A percentile compares a stretch with the other conserved stretches of the same genome.
Evolutionary conservation across 306 rosid genomes (phyloP).

Genomic region (Hylodesmum podocarpum): DNA sequence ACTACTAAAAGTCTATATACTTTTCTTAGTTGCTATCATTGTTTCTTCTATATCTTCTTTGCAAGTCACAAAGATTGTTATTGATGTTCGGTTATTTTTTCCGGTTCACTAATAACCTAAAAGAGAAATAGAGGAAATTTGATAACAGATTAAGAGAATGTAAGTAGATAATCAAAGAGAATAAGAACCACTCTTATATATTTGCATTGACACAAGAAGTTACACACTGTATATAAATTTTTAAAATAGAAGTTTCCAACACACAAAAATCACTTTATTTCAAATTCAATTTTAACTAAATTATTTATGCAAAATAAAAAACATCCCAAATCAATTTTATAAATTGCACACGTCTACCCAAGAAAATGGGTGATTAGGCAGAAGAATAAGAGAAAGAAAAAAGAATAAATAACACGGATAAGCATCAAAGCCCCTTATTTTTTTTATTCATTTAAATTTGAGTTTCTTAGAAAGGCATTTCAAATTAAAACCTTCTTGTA

Average conservation of each 20-base stretch:
- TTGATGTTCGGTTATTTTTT: conserved; percentile 51
- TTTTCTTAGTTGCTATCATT: conserved; percentile 62
- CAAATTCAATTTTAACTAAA: background rate
- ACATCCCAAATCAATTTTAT: too few relatives aligned
- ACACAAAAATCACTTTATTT: background rate
- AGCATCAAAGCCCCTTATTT: too few relatives aligned
- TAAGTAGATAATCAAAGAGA: background rate
- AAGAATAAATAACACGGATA: too few relatives aligned
- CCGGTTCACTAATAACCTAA: conserved; percentile 53
- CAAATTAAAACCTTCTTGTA: too few relatives aligned
- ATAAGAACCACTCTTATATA: background rate
- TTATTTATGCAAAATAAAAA: background rate
- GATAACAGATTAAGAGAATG: background rate
- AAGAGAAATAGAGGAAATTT: background rate
- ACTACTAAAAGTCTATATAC: conserved; percentile 67
- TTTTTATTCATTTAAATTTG: too few relatives aligned
- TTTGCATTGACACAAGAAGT: too few relatives aligned
- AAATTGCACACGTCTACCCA: too few relatives aligned
- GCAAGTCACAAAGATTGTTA: conserved; percentile 64
- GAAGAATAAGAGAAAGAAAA: too few relatives aligned
- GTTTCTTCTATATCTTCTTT: conserved; percentile 83
- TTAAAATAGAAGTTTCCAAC: background rate
- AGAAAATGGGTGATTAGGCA: too few relatives aligned
- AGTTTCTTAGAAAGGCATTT: too few relatives aligned
- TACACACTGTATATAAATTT: background rate